Base-by-base conservation (phyloP, 768 basidiomycete species). In the Mycena olivaceomarginata region DNA sequence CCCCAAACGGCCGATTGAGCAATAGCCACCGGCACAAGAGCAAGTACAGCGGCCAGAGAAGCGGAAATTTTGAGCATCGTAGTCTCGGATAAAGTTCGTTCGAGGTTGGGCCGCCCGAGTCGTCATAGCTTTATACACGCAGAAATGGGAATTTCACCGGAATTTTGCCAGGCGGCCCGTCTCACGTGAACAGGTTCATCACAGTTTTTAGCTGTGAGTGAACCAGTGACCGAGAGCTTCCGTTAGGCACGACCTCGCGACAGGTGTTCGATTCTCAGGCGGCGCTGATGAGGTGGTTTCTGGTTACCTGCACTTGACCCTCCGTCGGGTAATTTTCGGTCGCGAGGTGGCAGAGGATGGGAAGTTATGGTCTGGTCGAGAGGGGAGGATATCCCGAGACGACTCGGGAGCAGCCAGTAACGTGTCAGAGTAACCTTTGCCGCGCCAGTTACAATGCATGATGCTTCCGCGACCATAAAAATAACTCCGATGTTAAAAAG, bases 1-100 rank as follows among this genome's bases (percentile, higher is more conserved):
- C 74, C 78, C 45, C 43, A 79, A 2, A 75, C 62, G 16, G 40
- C 41, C 9, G 78, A 79, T 46, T 79, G 78, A 2, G 70, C 74
- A 3, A 73, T 39, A 5, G 70, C 71, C 41, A 59, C 43, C 25
- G 74, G 78, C 63, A 79, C 41, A 7, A 79, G 57, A 9, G 71
- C 70, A 9, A 79, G 53, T 43, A 69, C 6, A 1, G 71, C 62
- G 31, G 70, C 71, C 48, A 78, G 68, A 10, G 70, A 72, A 22
- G 51, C 67, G 18, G 56, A 63, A 39, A 68, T 40, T 46, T 45
- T 37, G 37, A 70, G 45, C 75, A 76, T 76, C 31, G 22, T 46
- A n/a, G 51, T 18, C 16, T n/a, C 51, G 51, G 18, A n/a, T 53
- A n/a, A 18, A 53, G 7, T 53, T 53, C 48, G 48, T 48, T 48